Conservation (phyloP, 768 basidiomycete species). For the Suillus luteus region DNA sequence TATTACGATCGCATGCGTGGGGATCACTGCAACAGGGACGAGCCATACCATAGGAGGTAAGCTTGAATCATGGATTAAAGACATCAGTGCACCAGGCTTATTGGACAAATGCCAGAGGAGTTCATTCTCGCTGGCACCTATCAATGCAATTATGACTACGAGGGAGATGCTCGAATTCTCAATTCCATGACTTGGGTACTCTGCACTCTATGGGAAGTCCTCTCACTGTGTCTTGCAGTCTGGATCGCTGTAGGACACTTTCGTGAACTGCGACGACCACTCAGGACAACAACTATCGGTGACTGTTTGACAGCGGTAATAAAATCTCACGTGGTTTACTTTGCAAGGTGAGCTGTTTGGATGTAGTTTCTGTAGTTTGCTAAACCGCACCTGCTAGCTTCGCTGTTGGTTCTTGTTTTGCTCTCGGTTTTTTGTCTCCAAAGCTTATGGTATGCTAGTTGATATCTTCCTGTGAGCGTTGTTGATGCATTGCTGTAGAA, state of each 20-base stretch:
- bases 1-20: constrained; percentile 1
- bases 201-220: constrained; percentile 1
- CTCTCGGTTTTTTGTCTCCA: not conserved
- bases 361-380: too few relatives aligned
- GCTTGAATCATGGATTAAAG: not conserved
- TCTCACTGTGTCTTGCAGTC: not conserved
- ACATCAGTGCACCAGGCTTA: not conserved
- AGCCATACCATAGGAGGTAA: not conserved
- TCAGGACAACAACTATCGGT: not conserved
- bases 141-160: not conserved
- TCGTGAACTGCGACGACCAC: not conserved
- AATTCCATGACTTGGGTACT: not conserved
- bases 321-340: not conserved
- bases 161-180: not conserved
- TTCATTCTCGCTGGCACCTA: not conserved
- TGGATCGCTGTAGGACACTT: not conserved
- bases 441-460: not conserved
- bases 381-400: not conserved
- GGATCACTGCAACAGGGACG: not conserved
- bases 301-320: not conserved
- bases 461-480: not conserved
- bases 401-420: not conserved
- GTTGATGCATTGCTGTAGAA: not conserved
- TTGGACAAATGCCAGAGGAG: not conserved
- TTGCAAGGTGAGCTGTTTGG: not conserved